phyloP scores from a whole-genome alignment of 1,284 basidiomycete species.

The Trichosporon sp. region DNA sequence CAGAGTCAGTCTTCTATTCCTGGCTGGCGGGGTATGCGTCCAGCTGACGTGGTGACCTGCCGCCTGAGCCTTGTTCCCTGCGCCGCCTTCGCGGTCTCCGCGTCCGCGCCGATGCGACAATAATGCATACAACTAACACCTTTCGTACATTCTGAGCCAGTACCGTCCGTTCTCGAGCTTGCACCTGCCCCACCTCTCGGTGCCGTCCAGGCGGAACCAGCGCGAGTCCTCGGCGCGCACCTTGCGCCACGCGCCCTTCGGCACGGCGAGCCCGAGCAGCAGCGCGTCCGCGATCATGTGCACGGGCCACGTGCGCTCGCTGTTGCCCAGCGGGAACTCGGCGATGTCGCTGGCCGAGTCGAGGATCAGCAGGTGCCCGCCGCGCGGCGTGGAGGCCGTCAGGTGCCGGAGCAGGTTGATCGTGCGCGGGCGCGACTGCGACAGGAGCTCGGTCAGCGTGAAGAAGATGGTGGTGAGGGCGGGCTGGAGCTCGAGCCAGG shows the following conservation, averaged over 20 bases:
- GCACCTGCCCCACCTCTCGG: slow-evolving; percentile 39
- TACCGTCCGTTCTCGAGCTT: slow-evolving; percentile 52
- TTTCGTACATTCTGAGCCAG: slow-evolving; percentile 46
- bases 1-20: no score
- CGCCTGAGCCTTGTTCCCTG: no score
- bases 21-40: no score
- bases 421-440: slow-evolving; percentile 47
- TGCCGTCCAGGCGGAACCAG: slow-evolving; percentile 48
- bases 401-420: slow-evolving; percentile 44
- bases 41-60: no score
- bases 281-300: slow-evolving; percentile 40
- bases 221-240: slow-evolving; percentile 40
- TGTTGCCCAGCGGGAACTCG: slow-evolving; percentile 36
- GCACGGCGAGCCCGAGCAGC: not conserved
- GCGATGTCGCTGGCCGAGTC: slow-evolving; percentile 48
- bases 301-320: slow-evolving; percentile 42
- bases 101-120: not conserved
- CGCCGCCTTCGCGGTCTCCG: no score
- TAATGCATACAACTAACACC: slow-evolving; percentile 20
- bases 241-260: slow-evolving; percentile 33
- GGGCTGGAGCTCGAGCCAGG: slow-evolving; percentile 15
- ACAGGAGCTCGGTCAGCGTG: slow-evolving; percentile 50
- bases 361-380: slow-evolving; percentile 49
- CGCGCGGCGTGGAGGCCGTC: slow-evolving; percentile 37
- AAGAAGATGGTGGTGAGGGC: slow-evolving; percentile 49